Evolutionary conservation across 2,329 filamentous ascomycete genomes (phyloP), one percentile per base, ranked within the genome.

Genomic region (Curvularia sp.): DNA sequence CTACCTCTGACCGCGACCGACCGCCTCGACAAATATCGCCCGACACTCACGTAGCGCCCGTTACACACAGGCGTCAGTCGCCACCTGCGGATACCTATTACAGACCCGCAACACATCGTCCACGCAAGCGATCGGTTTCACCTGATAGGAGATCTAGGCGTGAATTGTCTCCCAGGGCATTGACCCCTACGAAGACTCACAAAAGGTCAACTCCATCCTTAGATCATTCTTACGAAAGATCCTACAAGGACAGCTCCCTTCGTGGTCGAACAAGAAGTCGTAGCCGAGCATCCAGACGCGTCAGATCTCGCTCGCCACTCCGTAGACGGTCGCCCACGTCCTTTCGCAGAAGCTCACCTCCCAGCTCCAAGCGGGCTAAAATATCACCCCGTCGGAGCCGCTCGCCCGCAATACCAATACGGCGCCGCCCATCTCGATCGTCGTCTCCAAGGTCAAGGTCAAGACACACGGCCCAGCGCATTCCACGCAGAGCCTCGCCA

Each of bases 71-170:
- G 41, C 77, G 75, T 47, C 78, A 77, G 55, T 81, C 79, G 35
- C 76, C 69, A 13, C 81, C 80, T 13, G 67, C 63, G 58, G 78
- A 80, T 44, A 77, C 76, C 30, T 67, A 73, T 52, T 77, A 78
- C 62, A 65, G 71, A 53, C 65, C 68, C 22, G 69, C 70, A 38
- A 61, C 73, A 38, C 66, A 67, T 49, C 68, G 72, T 55, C 60
- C 60, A 48, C 69, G 75, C 44, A 73, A 71, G 65, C 67, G 74
- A 49, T 76, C 75, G 13, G 22, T 54, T 47, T 71, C 75, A 26
- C 69, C 71, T 28, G 73, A 74, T 18, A 69, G 70, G 58, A 70
- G 64, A 42, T 65, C 69, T 20, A 67, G 69, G 54, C 69, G 73
- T 59, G 70, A 69, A 51, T 67, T 66, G 31, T 72, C 70, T 5